Conservation (phyloP, 208 protist species). For the Leishmania turanica region DNA sequence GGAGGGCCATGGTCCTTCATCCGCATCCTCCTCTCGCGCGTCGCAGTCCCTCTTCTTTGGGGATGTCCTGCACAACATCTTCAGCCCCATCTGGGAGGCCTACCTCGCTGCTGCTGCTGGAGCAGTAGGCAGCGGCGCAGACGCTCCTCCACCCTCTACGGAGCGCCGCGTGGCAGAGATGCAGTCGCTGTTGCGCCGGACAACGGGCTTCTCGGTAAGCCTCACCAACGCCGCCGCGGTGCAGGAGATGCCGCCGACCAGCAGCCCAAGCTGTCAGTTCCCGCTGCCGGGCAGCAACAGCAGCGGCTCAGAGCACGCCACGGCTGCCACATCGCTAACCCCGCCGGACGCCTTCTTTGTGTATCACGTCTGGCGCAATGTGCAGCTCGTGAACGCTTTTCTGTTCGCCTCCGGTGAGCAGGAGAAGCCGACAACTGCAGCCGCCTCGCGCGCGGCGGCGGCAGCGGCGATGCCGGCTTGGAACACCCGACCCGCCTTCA, state of each 20-base stretch:
- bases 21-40: background rate
- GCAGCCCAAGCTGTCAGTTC: conserved; percentile 23
- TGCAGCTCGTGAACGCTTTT: conserved; percentile 96
- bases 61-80: conserved; percentile 96
- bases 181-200: conserved; percentile 87
- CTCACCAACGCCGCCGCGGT: conserved; percentile 42
- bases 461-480: background rate
- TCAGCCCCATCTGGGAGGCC: conserved; percentile 97
- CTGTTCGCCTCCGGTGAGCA: conserved; percentile 30
- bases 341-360: conserved; percentile 98
- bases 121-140: background rate
- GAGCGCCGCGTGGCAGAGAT: conserved; percentile 56
- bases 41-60: conserved; percentile 54
- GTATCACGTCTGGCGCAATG: conserved; percentile 98
- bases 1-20: background rate
- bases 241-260: conserved; percentile 45
- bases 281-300: conserved; percentile 8
- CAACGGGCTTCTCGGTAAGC: conserved; percentile 86
- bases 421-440: background rate
- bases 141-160: background rate
- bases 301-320: background rate
- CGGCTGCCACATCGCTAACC: background rate
- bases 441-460: background rate
- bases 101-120: conserved; percentile 44
- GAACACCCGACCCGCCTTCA: conserved; percentile 40